Percentiles rank a stretch among this genome's conserved stretches.
Conservation (phyloP, 1,284 basidiomycete genomes). For the Ganoderma sinense region DNA sequence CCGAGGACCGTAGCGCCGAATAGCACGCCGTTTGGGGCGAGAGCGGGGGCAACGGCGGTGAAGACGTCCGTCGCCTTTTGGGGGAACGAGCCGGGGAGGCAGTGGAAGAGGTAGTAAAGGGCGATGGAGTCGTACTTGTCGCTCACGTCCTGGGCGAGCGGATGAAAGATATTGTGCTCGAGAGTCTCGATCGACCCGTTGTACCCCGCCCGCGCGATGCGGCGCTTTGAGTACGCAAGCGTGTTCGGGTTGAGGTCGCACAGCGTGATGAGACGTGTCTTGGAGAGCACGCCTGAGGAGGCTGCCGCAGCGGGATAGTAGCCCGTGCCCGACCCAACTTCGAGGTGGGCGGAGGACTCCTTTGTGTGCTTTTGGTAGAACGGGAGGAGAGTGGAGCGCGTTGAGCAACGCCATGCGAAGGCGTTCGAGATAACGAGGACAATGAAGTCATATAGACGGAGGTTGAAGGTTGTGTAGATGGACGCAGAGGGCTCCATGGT, state of each 20-base stretch:
- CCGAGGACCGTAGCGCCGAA: constrained; percentile 37
- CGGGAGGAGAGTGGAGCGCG: constrained; percentile 29
- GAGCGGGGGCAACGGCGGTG: constrained; percentile 19
- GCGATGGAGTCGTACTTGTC: constrained; percentile 34
- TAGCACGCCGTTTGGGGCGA: constrained; percentile 30
- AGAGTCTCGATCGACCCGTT: constrained; percentile 29
- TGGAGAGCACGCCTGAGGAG: constrained; percentile 13
- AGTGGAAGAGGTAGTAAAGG: constrained; percentile 37
- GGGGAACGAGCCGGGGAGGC: constrained; percentile 34
- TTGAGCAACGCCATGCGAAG: constrained; percentile 35
- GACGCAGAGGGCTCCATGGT: constrained; percentile 31
- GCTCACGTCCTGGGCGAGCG: constrained; percentile 23
- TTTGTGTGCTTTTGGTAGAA: constrained; percentile 32
- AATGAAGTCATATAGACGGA: constrained; percentile 33
- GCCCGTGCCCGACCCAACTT: constrained; percentile 37
- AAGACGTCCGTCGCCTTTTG: constrained; percentile 30
- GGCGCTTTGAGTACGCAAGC: constrained; percentile 22
- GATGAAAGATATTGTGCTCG: constrained; percentile 30
- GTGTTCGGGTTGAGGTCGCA: constrained; percentile 35
- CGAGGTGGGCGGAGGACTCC: constrained; percentile 32
- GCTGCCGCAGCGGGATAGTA: constrained; percentile 32
- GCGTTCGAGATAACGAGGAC: constrained; percentile 32
- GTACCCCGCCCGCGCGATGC: constrained; percentile 29
- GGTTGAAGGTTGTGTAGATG: constrained; percentile 23
- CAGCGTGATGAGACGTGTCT: constrained; percentile 30